phyloP scores from a whole-genome alignment of 1,284 basidiomycete species.

The Schizophyllum commune region DNA sequence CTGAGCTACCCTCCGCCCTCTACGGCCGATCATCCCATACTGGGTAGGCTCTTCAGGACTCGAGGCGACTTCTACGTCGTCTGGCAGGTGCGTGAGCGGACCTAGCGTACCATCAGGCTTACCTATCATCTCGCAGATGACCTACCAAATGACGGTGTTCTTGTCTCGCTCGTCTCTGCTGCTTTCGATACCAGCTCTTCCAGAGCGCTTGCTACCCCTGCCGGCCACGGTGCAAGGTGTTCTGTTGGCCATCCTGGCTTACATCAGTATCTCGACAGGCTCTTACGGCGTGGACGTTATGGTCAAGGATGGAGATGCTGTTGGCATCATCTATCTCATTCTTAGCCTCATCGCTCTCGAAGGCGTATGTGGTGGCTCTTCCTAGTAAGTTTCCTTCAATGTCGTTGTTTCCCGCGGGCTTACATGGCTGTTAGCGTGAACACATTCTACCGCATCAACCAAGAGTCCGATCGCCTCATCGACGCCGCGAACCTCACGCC shows the following conservation, averaged over 20 bases:
- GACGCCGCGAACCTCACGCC: constrained; percentile 22
- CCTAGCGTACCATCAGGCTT: constrained; percentile 15
- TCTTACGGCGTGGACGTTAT: constrained; percentile 26
- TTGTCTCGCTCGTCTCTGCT: constrained; percentile 91
- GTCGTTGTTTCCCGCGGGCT: constrained; percentile 3
- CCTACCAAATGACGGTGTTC: constrained; percentile 93
- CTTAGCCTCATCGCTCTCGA: constrained; percentile 79
- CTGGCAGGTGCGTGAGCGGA: constrained; percentile 60
- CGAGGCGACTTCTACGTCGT: constrained; percentile 93
- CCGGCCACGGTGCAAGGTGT: constrained; percentile 67
- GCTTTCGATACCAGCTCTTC: constrained; percentile 79
- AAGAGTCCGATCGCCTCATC: constrained; percentile 48
- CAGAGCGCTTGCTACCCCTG: constrained; percentile 58
- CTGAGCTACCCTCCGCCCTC: constrained; percentile 84
- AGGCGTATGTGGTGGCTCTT: constrained; percentile 85
- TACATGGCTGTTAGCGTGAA: constrained; percentile 53
- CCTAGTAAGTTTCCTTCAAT: constrained; percentile 61
- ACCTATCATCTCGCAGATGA: constrained; percentile 37
- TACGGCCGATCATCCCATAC: constrained; percentile 45
- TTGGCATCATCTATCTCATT: constrained; percentile 30
- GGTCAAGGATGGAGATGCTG: not conserved
- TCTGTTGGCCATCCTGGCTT: constrained; percentile 33
- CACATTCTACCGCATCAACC: constrained; percentile 80
- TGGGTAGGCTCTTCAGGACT: constrained; percentile 74
- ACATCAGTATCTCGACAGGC: constrained; percentile 18